A percentile compares a stretch with the other conserved stretches of the same genome.
phyloP scores from a whole-genome alignment of 2,329 filamentous ascomycete genomes.

The Aspergillus quadricinctus region DNA sequence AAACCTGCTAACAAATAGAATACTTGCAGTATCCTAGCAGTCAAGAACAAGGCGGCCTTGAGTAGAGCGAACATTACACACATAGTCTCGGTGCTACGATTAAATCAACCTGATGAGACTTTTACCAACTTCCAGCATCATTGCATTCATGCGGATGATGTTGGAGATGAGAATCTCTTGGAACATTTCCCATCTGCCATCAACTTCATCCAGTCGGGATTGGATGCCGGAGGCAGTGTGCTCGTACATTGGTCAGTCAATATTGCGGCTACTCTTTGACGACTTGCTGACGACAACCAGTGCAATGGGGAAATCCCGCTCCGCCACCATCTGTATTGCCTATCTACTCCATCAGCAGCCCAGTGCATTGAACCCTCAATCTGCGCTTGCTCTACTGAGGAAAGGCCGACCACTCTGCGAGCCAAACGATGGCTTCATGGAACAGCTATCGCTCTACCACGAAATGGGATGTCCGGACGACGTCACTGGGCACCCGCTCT shows the following conservation, averaged over 20 bases:
- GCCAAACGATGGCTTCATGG: constrained; percentile 88
- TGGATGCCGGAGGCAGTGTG: constrained; percentile 58
- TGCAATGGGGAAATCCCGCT: constrained; percentile 94
- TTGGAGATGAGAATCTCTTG: constrained; percentile 82
- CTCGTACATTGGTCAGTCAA: constrained; percentile 64
- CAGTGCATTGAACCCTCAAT: constrained; percentile 54
- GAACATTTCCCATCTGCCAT: constrained; percentile 74
- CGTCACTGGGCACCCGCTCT: constrained; percentile 65
- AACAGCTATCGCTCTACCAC: constrained; percentile 81
- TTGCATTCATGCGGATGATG: constrained; percentile 81
- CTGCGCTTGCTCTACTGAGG: constrained; percentile 67
- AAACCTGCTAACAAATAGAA: constrained; percentile 4
- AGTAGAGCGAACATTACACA: constrained; percentile 76
- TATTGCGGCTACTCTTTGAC: not conserved
- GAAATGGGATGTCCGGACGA: constrained; percentile 74
- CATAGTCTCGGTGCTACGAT: constrained; percentile 75
- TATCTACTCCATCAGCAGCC: constrained; percentile 67
- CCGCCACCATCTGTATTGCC: constrained; percentile 76
- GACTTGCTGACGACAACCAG: constrained; percentile 44
- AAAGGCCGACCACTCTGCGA: constrained; percentile 72
- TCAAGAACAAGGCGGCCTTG: constrained; percentile 68
- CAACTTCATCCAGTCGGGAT: constrained; percentile 74
- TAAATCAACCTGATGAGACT: constrained; percentile 53
- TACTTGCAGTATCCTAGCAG: constrained; percentile 66
- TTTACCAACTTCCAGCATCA: constrained; percentile 66